These are phyloP conservation scores for Ceratobasidium sp. DNA, from an alignment of 1,284 basidiomycete genomes.

Conservation along the genomic window DNA sequence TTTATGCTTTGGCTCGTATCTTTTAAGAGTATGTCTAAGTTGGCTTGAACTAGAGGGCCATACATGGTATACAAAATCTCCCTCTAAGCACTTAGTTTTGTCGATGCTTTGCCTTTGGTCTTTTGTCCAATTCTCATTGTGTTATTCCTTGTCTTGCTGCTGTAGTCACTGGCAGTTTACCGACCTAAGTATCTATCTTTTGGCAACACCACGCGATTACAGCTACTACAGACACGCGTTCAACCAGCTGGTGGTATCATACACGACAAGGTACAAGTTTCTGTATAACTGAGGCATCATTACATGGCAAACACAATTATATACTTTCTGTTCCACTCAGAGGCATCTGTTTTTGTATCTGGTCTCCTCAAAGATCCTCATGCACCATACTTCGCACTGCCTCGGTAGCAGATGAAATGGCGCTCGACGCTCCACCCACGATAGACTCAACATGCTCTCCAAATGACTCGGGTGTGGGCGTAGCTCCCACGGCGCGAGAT, in stretches of 20 bases:
- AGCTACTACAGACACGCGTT: background rate
- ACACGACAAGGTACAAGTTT: slow-evolving; percentile 10
- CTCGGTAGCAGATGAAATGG: slow-evolving; percentile 11
- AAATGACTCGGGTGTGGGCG: slow-evolving; percentile 30
- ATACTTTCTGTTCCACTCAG: background rate
- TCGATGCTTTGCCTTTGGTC: background rate
- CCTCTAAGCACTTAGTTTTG: background rate
- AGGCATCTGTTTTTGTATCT: background rate
- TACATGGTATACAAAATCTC: background rate
- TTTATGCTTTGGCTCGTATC: background rate
- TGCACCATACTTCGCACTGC: slow-evolving; percentile 28
- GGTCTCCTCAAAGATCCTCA: slow-evolving; percentile 13
- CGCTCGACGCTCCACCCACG: background rate
- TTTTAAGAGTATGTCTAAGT: background rate
- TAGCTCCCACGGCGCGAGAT: slow-evolving; percentile 18
- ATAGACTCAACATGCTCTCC: slow-evolving; percentile 28
- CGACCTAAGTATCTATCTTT: background rate
- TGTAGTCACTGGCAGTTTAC: background rate
- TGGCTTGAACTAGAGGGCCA: background rate
- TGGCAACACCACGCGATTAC: background rate
- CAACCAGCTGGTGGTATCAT: slow-evolving; percentile 8
- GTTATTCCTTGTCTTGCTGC: background rate
- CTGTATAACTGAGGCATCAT: background rate
- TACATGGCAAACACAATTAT: background rate
- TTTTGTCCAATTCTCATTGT: too few species aligned